Percentiles rank a stretch among this genome's conserved stretches.
Evolutionary conservation across 2,329 filamentous ascomycete genomes (phyloP).

Genomic region (Rhexocercosporidium sp.): DNA sequence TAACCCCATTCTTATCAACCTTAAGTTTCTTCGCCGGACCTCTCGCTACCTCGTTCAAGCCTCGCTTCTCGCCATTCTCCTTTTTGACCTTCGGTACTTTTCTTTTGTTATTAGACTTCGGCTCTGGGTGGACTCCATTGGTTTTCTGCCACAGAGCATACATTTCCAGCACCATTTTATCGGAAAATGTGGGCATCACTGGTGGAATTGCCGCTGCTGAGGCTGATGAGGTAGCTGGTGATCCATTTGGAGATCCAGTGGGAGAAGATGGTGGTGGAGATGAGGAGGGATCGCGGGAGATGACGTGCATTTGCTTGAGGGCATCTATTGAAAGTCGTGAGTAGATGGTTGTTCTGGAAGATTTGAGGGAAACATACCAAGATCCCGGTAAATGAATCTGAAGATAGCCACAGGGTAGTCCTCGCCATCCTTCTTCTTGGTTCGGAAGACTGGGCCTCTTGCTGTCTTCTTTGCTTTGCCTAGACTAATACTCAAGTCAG

Average conservation of each 20-base stretch:
- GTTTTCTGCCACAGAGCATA: neutral
- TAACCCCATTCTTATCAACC: neutral
- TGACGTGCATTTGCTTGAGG: constrained; percentile 28
- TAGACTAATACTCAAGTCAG: neutral
- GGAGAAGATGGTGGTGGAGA: neutral
- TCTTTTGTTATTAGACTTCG: neutral
- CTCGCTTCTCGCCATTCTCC: neutral
- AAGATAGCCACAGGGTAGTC: constrained; percentile 27
- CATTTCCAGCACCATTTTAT: neutral
- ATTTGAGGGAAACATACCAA: constrained; percentile 30
- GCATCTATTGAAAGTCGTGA: constrained; percentile 24
- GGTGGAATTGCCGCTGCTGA: neutral
- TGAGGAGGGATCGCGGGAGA: constrained; percentile 31
- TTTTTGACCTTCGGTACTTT: constrained; percentile 1
- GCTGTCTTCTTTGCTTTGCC: neutral
- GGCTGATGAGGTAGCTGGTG: neutral
- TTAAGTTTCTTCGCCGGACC: neutral
- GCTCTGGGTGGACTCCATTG: neutral
- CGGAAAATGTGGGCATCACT: neutral
- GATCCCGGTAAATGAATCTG: constrained; percentile 37
- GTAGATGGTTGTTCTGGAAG: too few relatives aligned
- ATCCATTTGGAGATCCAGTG: neutral
- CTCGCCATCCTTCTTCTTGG: constrained; percentile 31
- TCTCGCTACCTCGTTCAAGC: neutral
- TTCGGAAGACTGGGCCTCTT: neutral